Evolutionary conservation across 495 filamentous ascomycete species (phyloP).

Genomic region (Penicillium arizonense): DNA sequence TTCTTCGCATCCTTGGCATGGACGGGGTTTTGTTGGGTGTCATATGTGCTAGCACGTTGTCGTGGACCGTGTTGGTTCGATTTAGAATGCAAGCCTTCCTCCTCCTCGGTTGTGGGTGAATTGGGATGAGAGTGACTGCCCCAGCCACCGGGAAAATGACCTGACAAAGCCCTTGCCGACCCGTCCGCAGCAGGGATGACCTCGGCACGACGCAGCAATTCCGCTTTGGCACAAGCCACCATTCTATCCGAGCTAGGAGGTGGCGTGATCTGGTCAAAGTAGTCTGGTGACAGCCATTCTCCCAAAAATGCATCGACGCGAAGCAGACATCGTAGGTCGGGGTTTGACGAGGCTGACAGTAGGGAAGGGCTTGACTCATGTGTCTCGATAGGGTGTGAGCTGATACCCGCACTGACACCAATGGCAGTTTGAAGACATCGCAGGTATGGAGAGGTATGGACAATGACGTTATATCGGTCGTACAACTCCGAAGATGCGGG

Average conservation of each 20-base stretch:
- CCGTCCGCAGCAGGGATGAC: constrained; percentile 25
- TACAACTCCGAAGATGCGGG: constrained; percentile 37
- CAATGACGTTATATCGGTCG: constrained; percentile 70
- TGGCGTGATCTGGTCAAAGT: constrained; percentile 88
- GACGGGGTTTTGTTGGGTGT: constrained; percentile 18
- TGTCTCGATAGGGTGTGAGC: constrained; percentile 52
- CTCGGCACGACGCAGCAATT: constrained; percentile 70
- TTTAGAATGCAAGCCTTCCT: constrained; percentile 12
- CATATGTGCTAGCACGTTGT: constrained; percentile 33
- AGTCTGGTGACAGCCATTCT: constrained; percentile 91
- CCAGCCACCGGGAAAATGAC: constrained; percentile 66
- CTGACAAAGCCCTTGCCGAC: constrained; percentile 25
- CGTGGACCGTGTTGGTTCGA: constrained; percentile 14
- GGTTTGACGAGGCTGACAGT: constrained; percentile 4
- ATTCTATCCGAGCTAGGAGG: constrained; percentile 84
- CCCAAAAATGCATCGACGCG: constrained; percentile 91
- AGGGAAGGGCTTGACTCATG: constrained; percentile 6
- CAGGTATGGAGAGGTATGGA: constrained; percentile 90
- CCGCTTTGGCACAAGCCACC: constrained; percentile 82
- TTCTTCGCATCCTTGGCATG: constrained; percentile 14
- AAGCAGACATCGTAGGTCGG: constrained; percentile 40
- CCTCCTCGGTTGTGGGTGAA: constrained; percentile 19
- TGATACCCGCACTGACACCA: constrained; percentile 84
- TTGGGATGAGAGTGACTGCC: constrained; percentile 28
- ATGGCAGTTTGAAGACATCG: constrained; percentile 92